Evolutionary conservation across 2,329 filamentous ascomycete species (phyloP), one percentile per base, ranked within the genome.

Genomic region (Aspergillus versicolor): DNA sequence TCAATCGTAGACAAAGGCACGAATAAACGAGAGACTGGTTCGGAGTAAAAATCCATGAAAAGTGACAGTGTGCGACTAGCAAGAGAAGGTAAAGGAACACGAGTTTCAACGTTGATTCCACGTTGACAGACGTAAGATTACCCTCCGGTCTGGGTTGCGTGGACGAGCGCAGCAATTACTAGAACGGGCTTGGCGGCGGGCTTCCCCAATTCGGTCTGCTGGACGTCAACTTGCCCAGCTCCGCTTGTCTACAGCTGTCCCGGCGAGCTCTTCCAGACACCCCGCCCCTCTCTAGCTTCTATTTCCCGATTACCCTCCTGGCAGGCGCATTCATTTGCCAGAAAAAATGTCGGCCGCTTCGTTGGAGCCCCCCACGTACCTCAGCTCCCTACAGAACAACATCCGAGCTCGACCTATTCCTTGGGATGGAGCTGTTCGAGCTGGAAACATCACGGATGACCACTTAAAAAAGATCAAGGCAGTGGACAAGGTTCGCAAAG

Each of bases 381-480:
- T 90, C 63, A 83, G 86, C 72, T 93, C 91, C 66, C 84, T 97
- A 66, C 92, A 96, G 81, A 95, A 91, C 85, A 97, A 97, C 82
- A 96, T 97, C 75, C 91, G 94, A 72, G 89, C 91, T 72, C 87
- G 94, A 66, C 92, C 92, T 64, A 96, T 99, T 77, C 92, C 93
- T 57, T 99, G 94, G 94, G 93, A 97, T 77, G 93, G 93, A 69
- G 92, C 93, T 69, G 91, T 96, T 65, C 87, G 94, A 75, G 91
- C 91, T 67, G 91, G 92, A 75, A 94, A 91, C 70, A 90, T 99
- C 77, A 96, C 90, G 57, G 93, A 97, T 66, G 88, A 90, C 66
- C 93, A 99, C 77, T 85, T 97, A 67, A 90, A 89, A 80, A 93
- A 92, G 83, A 96, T 99, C 79, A 92, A 92, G 76, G 91, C 92